Evolutionary conservation across 176 grass and related monocot species (phyloP).

Genomic region (Oryza officinalis): DNA sequence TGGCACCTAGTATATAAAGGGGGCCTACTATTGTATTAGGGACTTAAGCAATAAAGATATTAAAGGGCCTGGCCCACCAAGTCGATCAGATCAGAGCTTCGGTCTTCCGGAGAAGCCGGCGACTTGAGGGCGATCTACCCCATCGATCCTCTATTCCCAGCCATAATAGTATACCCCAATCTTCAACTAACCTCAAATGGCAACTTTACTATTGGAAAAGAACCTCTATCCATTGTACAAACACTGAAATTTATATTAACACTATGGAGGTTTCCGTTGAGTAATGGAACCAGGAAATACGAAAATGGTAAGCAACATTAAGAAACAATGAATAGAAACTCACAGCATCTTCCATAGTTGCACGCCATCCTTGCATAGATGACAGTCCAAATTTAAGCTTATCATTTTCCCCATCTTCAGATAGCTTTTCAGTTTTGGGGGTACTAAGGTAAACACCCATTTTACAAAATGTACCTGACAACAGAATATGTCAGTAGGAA

Average conservation of each 20-base stretch:
- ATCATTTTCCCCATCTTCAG: slow-evolving; percentile 76
- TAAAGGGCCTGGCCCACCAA: too few relatives aligned
- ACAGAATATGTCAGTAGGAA: slow-evolving; percentile 3
- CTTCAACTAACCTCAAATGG: neutral
- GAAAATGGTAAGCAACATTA: neutral
- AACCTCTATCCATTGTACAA: neutral
- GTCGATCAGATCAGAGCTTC: too few relatives aligned
- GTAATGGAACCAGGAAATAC: neutral
- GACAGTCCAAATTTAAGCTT: slow-evolving; percentile 80
- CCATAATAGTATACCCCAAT: too few relatives aligned
- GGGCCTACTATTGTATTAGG: too few relatives aligned
- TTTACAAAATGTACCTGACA: slow-evolving; percentile 27
- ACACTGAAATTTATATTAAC: neutral
- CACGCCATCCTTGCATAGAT: slow-evolving; percentile 96
- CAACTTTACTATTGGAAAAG: neutral
- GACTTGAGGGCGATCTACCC: too few relatives aligned
- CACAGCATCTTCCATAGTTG: slow-evolving; percentile 97
- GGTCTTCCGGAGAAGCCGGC: too few relatives aligned
- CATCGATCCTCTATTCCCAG: too few relatives aligned
- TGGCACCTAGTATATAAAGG: too few relatives aligned
- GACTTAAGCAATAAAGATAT: too few relatives aligned
- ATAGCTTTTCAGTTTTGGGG: slow-evolving; percentile 88
- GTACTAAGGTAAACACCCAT: slow-evolving; percentile 98
- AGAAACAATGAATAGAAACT: slow-evolving; percentile 36
- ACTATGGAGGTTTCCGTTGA: neutral